A percentile compares a stretch with the other conserved stretches of the same genome.
These are phyloP conservation scores for Schizothecium vesticola DNA, from an alignment of 495 filamentous ascomycete species.

Conservation along the genomic window DNA sequence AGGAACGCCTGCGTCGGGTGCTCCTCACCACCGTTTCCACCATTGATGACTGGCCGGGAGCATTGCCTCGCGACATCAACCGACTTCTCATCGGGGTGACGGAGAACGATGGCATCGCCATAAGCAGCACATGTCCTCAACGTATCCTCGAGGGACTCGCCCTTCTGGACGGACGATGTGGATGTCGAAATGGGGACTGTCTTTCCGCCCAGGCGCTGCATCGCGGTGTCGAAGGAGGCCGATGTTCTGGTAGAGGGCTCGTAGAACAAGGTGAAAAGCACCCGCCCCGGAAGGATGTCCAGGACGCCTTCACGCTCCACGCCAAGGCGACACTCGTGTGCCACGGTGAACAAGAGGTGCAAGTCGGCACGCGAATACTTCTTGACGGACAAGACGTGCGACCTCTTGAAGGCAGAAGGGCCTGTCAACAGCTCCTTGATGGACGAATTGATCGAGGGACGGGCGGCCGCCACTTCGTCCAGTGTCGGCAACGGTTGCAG, in stretches of 20 bases:
- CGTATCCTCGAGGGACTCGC: conserved; percentile 88
- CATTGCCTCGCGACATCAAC: conserved; percentile 78
- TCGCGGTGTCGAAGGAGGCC: conserved; percentile 92
- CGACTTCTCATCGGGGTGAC: conserved; percentile 77
- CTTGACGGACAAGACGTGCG: conserved; percentile 82
- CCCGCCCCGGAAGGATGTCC: conserved; percentile 74
- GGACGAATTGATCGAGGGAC: conserved; percentile 31
- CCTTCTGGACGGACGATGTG: conserved; percentile 83
- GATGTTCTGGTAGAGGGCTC: conserved; percentile 96
- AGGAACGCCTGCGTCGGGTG: conserved; percentile 97
- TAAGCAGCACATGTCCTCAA: conserved; percentile 91
- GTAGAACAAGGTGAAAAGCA: conserved; percentile 91
- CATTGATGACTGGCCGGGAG: conserved; percentile 89
- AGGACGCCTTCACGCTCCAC: conserved; percentile 87
- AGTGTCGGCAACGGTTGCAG: not conserved
- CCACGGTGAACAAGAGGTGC: conserved; percentile 90
- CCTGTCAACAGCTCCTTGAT: conserved; percentile 66
- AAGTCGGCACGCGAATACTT: conserved; percentile 82
- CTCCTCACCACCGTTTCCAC: conserved; percentile 89
- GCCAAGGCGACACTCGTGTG: conserved; percentile 90
- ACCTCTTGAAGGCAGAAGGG: conserved; percentile 73
- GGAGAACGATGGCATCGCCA: conserved; percentile 87
- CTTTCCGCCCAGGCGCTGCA: conserved; percentile 90
- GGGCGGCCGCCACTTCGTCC: conserved; percentile 50
- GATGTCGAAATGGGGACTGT: conserved; percentile 71